Evolutionary conservation across 2,329 filamentous ascomycete species (phyloP).

Genomic region (Xylariaceae sp.): DNA sequence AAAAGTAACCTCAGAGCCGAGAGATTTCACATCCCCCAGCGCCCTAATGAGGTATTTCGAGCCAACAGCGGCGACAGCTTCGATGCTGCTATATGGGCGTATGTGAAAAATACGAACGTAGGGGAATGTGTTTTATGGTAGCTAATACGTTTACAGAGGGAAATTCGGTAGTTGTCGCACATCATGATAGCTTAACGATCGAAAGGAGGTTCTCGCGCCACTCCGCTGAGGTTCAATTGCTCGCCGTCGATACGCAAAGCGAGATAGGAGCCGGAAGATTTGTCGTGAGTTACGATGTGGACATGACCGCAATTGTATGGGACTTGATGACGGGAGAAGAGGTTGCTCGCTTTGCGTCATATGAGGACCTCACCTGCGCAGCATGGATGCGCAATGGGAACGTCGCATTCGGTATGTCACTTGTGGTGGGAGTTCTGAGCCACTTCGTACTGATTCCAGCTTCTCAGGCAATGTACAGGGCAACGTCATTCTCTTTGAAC

Average conservation of each 20-base stretch:
- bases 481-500: slow-evolving; percentile 93
- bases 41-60: slow-evolving; percentile 69
- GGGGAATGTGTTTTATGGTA: slow-evolving; percentile 7
- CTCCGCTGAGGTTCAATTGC: slow-evolving; percentile 79
- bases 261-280: slow-evolving; percentile 83
- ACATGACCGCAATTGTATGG: slow-evolving; percentile 95
- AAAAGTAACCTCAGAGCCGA: slow-evolving; percentile 47
- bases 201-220: slow-evolving; percentile 87
- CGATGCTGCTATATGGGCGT: slow-evolving; percentile 84
- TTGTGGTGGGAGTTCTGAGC: neutral
- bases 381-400: slow-evolving; percentile 98
- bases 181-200: slow-evolving; percentile 90
- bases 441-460: slow-evolving; percentile 8
- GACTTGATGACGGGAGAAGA: slow-evolving; percentile 91
- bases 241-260: slow-evolving; percentile 90
- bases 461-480: slow-evolving; percentile 85
- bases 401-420: slow-evolving; percentile 84
- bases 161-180: slow-evolving; percentile 80
- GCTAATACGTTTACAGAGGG: slow-evolving; percentile 59
- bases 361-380: slow-evolving; percentile 82
- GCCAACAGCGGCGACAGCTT: slow-evolving; percentile 87
- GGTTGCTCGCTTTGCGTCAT: slow-evolving; percentile 89
- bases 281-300: slow-evolving; percentile 90
- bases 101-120: slow-evolving; percentile 27
- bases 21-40: slow-evolving; percentile 58